phyloP scores from a whole-genome alignment of 306 rosid species.

The Rubus idaeus region DNA sequence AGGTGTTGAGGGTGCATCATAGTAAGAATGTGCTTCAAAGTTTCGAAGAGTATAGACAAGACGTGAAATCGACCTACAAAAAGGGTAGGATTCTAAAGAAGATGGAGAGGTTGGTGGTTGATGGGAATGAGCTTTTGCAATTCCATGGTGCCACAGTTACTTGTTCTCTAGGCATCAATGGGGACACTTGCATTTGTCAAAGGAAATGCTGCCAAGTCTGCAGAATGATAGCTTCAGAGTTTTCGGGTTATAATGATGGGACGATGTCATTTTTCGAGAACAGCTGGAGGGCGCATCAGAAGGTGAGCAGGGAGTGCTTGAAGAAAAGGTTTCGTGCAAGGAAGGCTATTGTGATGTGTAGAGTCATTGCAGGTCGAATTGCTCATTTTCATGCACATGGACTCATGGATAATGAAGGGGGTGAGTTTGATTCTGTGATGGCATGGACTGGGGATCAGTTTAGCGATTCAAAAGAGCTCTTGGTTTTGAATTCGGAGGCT shows the following conservation, averaged over 20 bases:
- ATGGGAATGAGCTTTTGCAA: slow-evolving; percentile 24
- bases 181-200: not conserved
- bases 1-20: slow-evolving; percentile 24
- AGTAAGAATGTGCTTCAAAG: not conserved
- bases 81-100: not conserved
- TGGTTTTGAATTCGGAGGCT: slow-evolving; percentile 30
- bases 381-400: slow-evolving; percentile 13
- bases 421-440: slow-evolving; percentile 30
- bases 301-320: slow-evolving; percentile 1
- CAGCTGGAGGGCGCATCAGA: slow-evolving; percentile 34
- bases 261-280: slow-evolving; percentile 11
- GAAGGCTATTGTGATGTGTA: slow-evolving; percentile 34
- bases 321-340: slow-evolving; percentile 4
- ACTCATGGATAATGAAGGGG: slow-evolving; percentile 14
- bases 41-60: slow-evolving; percentile 17
- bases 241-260: not conserved
- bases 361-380: slow-evolving; percentile 29
- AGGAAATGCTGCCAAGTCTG: slow-evolving; percentile 29
- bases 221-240: slow-evolving; percentile 16
- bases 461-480: slow-evolving; percentile 8
- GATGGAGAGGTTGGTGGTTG: slow-evolving; percentile 18
- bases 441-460: slow-evolving; percentile 8
- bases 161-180: slow-evolving; percentile 18
- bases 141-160: slow-evolving; percentile 23
- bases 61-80: not conserved